These are phyloP conservation scores for Lunularia cruciata DNA, from an alignment of 225 moss, liverwort and hornwort species.

Conservation along the genomic window DNA sequence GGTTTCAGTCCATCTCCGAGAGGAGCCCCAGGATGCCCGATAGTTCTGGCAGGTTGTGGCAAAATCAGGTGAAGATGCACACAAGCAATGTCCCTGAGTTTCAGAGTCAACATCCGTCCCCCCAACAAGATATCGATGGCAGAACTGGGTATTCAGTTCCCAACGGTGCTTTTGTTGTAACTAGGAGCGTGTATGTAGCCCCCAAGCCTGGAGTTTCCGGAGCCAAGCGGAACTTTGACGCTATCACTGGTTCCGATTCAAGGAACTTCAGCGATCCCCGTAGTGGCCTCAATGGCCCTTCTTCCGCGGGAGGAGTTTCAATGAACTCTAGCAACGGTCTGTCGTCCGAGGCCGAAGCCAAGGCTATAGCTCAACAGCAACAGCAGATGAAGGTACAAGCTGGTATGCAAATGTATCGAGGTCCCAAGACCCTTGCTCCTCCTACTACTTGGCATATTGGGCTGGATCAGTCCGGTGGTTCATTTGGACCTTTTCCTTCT, in stretches of 20 bases:
- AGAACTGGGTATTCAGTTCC: constrained; percentile 18
- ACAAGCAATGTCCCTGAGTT: constrained; percentile 4
- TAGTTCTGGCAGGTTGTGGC: constrained; percentile 25
- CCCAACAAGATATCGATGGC: constrained; percentile 28
- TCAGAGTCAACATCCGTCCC: not conserved
- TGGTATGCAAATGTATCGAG: constrained; percentile 13
- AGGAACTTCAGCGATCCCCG: constrained; percentile 30
- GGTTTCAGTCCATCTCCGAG: constrained; percentile 18
- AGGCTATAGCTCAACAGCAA: constrained; percentile 20
- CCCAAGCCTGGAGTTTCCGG: constrained; percentile 48
- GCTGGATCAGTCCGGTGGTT: constrained; percentile 44
- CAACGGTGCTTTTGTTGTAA: not conserved
- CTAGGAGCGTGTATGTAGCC: constrained; percentile 8
- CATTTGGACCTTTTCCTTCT: constrained; percentile 50
- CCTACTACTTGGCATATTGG: constrained; percentile 49
- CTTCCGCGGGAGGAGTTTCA: constrained; percentile 14
- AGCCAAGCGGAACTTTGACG: constrained; percentile 72
- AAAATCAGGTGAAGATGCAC: constrained; percentile 11
- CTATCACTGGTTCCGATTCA: constrained; percentile 44
- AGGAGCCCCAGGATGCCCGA: constrained; percentile 26
- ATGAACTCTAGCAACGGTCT: not conserved
- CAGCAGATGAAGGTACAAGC: constrained; percentile 26
- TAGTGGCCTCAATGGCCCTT: not conserved
- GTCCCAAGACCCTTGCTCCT: constrained; percentile 18
- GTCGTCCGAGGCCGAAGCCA: constrained; percentile 30